These are phyloP conservation scores for Verticillium albo-atrum DNA, from an alignment of 2,329 filamentous ascomycete species.

Conservation along the genomic window DNA sequence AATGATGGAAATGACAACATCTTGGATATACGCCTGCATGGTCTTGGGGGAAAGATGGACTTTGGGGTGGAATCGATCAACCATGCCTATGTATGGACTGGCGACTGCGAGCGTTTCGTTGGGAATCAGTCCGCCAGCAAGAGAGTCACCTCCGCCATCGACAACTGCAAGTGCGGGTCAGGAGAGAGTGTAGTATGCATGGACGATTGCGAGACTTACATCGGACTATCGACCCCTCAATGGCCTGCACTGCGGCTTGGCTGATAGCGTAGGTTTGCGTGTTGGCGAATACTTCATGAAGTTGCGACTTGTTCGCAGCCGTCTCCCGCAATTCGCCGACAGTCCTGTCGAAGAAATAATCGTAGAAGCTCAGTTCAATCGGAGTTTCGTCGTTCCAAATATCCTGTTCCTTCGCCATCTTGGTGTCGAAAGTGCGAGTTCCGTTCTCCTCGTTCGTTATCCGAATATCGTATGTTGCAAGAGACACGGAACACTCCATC, in stretches of 20 bases:
- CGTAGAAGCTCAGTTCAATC: not conserved
- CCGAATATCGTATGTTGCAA: not conserved
- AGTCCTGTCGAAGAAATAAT: not conserved
- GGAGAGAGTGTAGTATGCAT: not conserved
- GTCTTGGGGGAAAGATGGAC: not conserved
- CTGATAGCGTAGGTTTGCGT: not conserved
- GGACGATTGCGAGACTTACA: not conserved
- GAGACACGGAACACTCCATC: not conserved
- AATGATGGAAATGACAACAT: not conserved
- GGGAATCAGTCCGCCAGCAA: not conserved
- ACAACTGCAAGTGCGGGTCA: not conserved
- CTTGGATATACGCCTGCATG: not conserved
- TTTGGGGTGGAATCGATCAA: not conserved
- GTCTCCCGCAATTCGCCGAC: not conserved
- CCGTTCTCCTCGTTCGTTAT: slow-evolving; percentile 1
- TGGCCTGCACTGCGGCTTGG: not conserved
- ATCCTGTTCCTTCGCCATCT: not conserved
- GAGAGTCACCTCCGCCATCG: not conserved
- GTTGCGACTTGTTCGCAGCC: not conserved
- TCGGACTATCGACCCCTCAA: not conserved
- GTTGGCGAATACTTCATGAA: not conserved
- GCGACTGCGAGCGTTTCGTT: not conserved
- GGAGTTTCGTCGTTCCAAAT: not conserved
- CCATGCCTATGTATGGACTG: slow-evolving; percentile 1
- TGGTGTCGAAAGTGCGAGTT: not conserved